Evolutionary conservation across 306 rosid genomes (phyloP), one percentile per base, ranked within the genome.

Genomic region (Malus sieversii): DNA sequence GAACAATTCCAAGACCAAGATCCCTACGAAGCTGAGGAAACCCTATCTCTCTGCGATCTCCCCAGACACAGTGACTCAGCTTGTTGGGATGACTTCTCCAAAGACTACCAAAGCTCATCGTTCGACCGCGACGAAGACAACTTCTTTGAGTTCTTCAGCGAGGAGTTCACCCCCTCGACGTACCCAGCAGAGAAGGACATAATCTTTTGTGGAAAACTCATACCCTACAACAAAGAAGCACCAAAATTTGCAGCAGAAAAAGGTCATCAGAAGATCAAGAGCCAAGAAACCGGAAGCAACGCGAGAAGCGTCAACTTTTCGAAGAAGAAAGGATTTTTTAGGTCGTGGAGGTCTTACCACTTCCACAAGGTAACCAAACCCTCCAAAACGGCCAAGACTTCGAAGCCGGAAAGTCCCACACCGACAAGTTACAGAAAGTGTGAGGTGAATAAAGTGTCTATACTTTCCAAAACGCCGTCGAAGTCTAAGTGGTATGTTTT

Each of bases 151-250:
- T 94, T 94, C 75, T 80, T 82, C 75, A 88, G 95, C 25, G 90
- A 86, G 68, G 89, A 91, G 19, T 86, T 86, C 79, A 66, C 83
- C 2, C 74, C 88, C 48, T 46, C 96, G 1, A n/a, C 78, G 13
- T 57, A 29, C 65, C 6, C 82, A 25, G 68, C 82, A 4, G 84
- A 79, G 19, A 85, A 81, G 19, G 75, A 85, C 67, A 84, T 94
- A 44, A 82, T 94, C 81, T 94, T 94, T 53, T 94, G 98, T 11
- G 98, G 98, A 6, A 94, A 90, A 73, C 81, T 90, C 78, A 94
- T 94, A 42, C 87, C 91, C 20, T 82, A 74, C 84, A 83, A 67
- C 85, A 85, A 68, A 69, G 91, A 81, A 30, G 70, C 77, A 10
- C 64, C 77, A 2, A 52, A 16, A 18, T 35, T 74, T 52, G 55